A percentile compares a stretch with the other conserved stretches of the same genome.
phyloP scores from a whole-genome alignment of 2,329 filamentous ascomycete species.

The Graphilbum ipis-grandicollis region DNA sequence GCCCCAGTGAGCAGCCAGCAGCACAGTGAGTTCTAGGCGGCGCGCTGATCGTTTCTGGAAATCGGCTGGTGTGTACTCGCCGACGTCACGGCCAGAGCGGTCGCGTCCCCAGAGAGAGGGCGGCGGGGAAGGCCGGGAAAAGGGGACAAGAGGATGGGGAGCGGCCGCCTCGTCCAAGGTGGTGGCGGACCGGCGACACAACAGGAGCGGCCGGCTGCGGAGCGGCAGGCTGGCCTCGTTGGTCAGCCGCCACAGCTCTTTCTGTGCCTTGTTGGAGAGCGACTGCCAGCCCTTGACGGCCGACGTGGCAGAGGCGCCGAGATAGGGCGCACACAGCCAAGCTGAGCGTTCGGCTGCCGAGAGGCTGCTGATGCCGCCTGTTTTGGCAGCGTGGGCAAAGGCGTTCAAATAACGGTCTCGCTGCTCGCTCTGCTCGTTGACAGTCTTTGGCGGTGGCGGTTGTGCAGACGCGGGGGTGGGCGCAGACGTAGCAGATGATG shows the following conservation, averaged over 20 bases:
- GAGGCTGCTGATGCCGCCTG: slow-evolving; percentile 26
- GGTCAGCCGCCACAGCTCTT: slow-evolving; percentile 40
- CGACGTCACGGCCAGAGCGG: slow-evolving; percentile 28
- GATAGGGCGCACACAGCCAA: slow-evolving; percentile 28
- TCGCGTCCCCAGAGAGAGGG: slow-evolving; percentile 31
- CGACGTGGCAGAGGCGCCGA: slow-evolving; percentile 22
- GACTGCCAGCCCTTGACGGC: slow-evolving; percentile 8
- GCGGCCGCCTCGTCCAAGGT: neutral
- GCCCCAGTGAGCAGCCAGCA: slow-evolving; percentile 25
- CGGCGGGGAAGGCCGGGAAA: slow-evolving; percentile 2
- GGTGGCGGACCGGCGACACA: neutral
- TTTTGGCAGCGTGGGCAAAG: slow-evolving; percentile 24
- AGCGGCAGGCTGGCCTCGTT: slow-evolving; percentile 33
- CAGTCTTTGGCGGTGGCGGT: slow-evolving; percentile 21
- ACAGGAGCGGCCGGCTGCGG: slow-evolving; percentile 14
- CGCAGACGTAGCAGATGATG: slow-evolving; percentile 1
- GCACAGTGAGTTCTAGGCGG: slow-evolving; percentile 22
- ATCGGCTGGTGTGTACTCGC: slow-evolving; percentile 27
- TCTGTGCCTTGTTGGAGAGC: slow-evolving; percentile 28
- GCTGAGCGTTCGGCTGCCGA: slow-evolving; percentile 29
- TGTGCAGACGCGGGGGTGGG: slow-evolving; percentile 7
- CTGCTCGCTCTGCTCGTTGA: slow-evolving; percentile 28
- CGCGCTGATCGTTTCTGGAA: slow-evolving; percentile 24
- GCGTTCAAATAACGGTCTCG: slow-evolving; percentile 34
- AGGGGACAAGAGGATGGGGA: too few species aligned